Base-by-base conservation (phyloP, 2,329 filamentous ascomycete species). In the Calonectria ilicicola region DNA sequence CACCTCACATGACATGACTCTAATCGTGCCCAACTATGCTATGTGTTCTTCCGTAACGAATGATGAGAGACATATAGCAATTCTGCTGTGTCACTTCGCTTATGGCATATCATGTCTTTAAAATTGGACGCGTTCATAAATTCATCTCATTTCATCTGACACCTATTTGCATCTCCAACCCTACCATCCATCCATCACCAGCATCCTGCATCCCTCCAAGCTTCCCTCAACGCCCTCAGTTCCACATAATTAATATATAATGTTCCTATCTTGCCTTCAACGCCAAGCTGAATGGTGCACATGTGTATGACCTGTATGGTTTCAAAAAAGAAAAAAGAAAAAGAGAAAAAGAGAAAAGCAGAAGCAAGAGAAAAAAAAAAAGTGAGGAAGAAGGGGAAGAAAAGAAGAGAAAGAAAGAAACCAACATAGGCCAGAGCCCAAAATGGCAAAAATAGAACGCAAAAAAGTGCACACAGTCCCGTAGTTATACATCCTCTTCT, bases 271-370 rank as follows among this genome's bases (percentile, higher is more conserved):
- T 73, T 75, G 17, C 74, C 78, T 72, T 76, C 65, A 79, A 79
- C 78, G 78, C 78, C 78, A 71, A 77, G 77, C 77, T 79, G 74
- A 74, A 70, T 65, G 42, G 73, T 76, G 70, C 72, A 74, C 49
- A 67, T 76, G 62, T 71, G 71, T 75, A 72, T 72, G 69, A 46
- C 73, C 69, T 77, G 66, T 75, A 74, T 79, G 67, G 69, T 67
- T 67, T 70, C 64, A 40, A 76, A 67, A 76, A 75, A 65, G 66
- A 71, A 63, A 72, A 56, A 44, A 32, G 26, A 38, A 14, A 21
- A 23, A 23, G 23, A 35, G 53, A 49, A 73, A 66, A 17, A 26
- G 38, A 14, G 29, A 29, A 21, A 8, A 23, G 19, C 47, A 42
- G n/a, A 46, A 63, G 66, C 27, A 70, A 60, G 10, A 10, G 19